Evolutionary conservation across 106 monocot genomes (phyloP), one percentile per base, ranked within the genome.

Genomic region (Cymbidium sinense): DNA sequence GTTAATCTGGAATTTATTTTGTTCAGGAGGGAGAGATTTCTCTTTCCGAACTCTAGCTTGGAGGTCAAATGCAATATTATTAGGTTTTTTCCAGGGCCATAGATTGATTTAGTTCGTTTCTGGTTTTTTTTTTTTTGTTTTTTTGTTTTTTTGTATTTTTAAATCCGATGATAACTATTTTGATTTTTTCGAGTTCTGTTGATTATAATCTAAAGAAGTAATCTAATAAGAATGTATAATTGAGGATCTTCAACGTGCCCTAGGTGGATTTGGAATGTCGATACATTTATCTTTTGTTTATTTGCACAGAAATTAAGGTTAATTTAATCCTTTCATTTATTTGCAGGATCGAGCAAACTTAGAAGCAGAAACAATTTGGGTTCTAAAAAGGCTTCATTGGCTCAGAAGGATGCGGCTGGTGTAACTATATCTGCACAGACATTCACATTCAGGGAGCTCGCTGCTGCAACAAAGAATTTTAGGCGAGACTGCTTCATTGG

Each of bases 371-470:
- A n/a, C 50, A 70, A 34, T 51, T 19, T 39, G 15, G 27, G 50
- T 64, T 71, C 69, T 17, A 77, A 55, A 54, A 83, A 27, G 80
- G 77, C 72, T 21, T 28, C 55, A 2, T 54, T 83, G 69, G 41
- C 34, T 31, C 81, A 58, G 50, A 82, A 82, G 69, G 84, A 88
- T 31, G 82, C 35, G 52, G 17, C 51, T 61, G 87, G 81, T 74
- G 74, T 44, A 44, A 74, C 31, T 47, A 85, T 82, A 20, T 88
- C 88, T 7, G 82, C 85, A 52, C 82, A 82, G 58, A 84, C 76
- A 9, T 88, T 88, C 82, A 85, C 85, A 36, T 80, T 88, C 10
- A 43, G 65, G 58, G 80, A 88, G 75, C 85, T 88, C 28, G 72
- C 80, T 7, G 77, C 79, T 19, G 88, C 85, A 50, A 85, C 88